Base-by-base conservation (phyloP, 2,329 filamentous ascomycete species). In the Ampelomyces quisqualis region DNA sequence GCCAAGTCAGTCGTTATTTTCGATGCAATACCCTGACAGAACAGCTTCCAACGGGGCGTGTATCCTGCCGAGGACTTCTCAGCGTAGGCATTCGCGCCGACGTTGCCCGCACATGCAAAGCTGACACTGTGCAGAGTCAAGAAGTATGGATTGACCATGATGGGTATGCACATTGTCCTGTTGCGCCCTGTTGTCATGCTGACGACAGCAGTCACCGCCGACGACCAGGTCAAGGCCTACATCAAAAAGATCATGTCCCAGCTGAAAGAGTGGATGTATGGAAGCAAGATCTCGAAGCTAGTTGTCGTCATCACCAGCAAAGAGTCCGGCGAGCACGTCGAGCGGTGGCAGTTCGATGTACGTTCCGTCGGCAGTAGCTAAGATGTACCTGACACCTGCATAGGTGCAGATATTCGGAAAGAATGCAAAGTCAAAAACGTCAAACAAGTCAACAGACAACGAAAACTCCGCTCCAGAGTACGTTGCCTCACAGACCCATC, bases 211-310 rank as follows among this genome's bases (percentile, higher is more conserved):
- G 90, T 97, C 36, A 94, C 91, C 21, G 82, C 90, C 51, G 93
- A 98, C 68, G 93, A 97, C 74, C 91, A 98, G 73, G 93, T 98
- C 66, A 95, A 95, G 72, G 89, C 90, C 21, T 98, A 98, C 73
- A 95, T 98, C 77, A 96, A 95, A 72, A 95, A 94, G 73, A 97
- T 98, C 74, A 98, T 96, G 90, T 85, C 84, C 19, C 93, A 98
- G 71, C 81, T 98, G 43, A 91, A 94, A 74, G 89, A 88, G 67
- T 98, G 93, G 93, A 97, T 97, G 90, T 78, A 90, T 38, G 88
- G 86, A 58, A 89, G 90, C 67, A 97, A 98, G 72, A 96, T 98
- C 66, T 94, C 88, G 37, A 96, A 95, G 71, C 82, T 98, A 9
- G 90, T 98, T 45, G 86, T 98, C 38, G 93, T 98, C 33, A 90